These are phyloP conservation scores for Globisporangium radiosum DNA, from an alignment of 352 stramenopile species.

Conservation along the genomic window DNA sequence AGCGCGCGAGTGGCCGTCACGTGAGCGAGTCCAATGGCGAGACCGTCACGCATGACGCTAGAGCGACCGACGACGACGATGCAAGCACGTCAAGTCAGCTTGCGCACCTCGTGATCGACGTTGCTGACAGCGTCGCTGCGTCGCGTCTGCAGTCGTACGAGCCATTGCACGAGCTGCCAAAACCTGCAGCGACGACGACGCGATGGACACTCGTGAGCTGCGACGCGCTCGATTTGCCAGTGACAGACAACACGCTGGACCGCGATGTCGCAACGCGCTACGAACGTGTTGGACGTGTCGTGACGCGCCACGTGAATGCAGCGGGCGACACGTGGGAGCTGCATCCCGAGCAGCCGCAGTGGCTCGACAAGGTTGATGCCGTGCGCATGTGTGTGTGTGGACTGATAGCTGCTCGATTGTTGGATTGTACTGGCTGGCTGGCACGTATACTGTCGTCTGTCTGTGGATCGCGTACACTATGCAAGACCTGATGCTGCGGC, in stretches of 20 bases:
- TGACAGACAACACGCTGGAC: neutral
- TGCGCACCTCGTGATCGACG: constrained; percentile 5
- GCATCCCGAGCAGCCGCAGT: constrained; percentile 4
- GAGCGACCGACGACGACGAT: neutral
- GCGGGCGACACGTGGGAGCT: constrained; percentile 4
- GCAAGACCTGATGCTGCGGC: no score
- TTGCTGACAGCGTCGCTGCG: neutral
- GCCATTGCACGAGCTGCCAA: neutral
- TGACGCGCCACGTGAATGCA: neutral
- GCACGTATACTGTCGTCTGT: no score
- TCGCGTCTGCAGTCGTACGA: neutral
- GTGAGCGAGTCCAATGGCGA: neutral
- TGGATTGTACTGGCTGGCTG: neutral
- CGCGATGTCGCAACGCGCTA: neutral
- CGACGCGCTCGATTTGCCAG: neutral
- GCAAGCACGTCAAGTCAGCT: neutral
- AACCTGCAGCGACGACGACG: neutral
- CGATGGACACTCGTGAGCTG: constrained; percentile 2
- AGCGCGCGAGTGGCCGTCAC: neutral
- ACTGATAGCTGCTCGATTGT: neutral
- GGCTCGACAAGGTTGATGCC: constrained; percentile 12
- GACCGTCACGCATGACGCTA: neutral
- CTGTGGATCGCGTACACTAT: no score
- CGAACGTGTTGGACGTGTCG: constrained; percentile 1
- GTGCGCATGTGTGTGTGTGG: neutral